phyloP scores from a whole-genome alignment of 1,284 basidiomycete species.

The Sanguinoderma infundibulare region DNA sequence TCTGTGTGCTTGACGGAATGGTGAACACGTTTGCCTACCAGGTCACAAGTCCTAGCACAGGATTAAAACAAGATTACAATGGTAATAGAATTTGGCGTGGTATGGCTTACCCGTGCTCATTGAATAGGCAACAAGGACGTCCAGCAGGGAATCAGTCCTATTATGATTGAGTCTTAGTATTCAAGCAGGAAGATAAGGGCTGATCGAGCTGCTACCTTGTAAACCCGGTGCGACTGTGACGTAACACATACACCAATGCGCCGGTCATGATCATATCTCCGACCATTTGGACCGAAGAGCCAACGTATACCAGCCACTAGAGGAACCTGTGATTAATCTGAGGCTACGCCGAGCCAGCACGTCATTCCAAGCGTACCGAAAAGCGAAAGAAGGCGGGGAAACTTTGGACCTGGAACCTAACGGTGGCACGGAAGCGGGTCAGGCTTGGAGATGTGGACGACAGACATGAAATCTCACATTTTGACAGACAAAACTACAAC shows the following conservation, averaged over 20 bases:
- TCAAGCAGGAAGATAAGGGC: not conserved
- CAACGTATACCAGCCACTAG: conserved; percentile 10
- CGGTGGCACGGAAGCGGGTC: not conserved
- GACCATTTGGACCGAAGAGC: conserved; percentile 7
- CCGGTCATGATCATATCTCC: conserved; percentile 10
- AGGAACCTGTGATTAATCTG: not conserved
- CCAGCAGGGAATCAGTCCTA: conserved; percentile 13
- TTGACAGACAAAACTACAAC: conserved; percentile 3
- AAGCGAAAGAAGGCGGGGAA: conserved; percentile 2
- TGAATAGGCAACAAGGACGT: conserved; percentile 6
- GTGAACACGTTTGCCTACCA: too few species aligned
- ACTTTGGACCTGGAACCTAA: not conserved
- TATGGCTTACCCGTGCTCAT: conserved; percentile 8
- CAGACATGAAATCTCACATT: not conserved
- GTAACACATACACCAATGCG: conserved; percentile 7
- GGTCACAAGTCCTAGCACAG: too few species aligned
- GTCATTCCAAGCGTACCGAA: not conserved
- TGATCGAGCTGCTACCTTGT: not conserved
- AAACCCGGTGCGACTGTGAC: conserved; percentile 7
- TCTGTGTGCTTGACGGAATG: too few species aligned
- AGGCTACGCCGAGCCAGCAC: not conserved
- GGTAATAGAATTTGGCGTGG: not conserved
- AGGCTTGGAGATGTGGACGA: not conserved
- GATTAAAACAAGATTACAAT: too few species aligned
- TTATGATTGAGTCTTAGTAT: not conserved